These are phyloP conservation scores for Ploettnerulaceae sp. DNA, from an alignment of 2,329 filamentous ascomycete genomes.

Conservation along the genomic window DNA sequence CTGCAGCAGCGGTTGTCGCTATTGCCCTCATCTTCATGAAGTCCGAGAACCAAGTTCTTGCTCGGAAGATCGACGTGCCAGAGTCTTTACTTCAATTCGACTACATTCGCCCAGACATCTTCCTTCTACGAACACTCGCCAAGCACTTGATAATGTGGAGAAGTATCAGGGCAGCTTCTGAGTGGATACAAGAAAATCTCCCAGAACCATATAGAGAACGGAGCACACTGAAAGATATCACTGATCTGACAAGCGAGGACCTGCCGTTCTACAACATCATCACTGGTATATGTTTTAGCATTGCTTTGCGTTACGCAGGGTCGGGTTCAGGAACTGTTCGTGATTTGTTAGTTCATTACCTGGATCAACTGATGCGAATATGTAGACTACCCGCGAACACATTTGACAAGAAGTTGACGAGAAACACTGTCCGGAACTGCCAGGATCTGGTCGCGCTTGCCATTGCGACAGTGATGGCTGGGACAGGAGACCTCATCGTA, in stretches of 20 bases:
- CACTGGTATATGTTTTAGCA: slow-evolving; percentile 78
- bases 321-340: slow-evolving; percentile 66
- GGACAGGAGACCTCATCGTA: slow-evolving; percentile 81
- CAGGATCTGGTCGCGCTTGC: slow-evolving; percentile 83
- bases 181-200: slow-evolving; percentile 72
- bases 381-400: slow-evolving; percentile 50
- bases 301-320: slow-evolving; percentile 70
- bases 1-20: slow-evolving; percentile 87
- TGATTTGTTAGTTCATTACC: slow-evolving; percentile 75
- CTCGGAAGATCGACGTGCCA: slow-evolving; percentile 88
- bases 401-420: slow-evolving; percentile 81
- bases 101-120: slow-evolving; percentile 88
- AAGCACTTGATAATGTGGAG: slow-evolving; percentile 93
- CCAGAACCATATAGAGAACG: slow-evolving; percentile 63
- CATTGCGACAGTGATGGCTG: slow-evolving; percentile 87
- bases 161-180: slow-evolving; percentile 64
- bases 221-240: slow-evolving; percentile 54
- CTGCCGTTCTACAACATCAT: slow-evolving; percentile 91
- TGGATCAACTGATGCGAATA: slow-evolving; percentile 82
- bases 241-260: slow-evolving; percentile 69
- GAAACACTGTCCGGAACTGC: slow-evolving; percentile 82
- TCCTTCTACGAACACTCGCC: slow-evolving; percentile 82
- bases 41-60: slow-evolving; percentile 80
- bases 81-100: slow-evolving; percentile 89
- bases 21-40: slow-evolving; percentile 95